Percentiles rank a stretch among this genome's conserved stretches.
Evolutionary conservation across 805 yeast species (phyloP).

Genomic region (Suhomyces prunicola): DNA sequence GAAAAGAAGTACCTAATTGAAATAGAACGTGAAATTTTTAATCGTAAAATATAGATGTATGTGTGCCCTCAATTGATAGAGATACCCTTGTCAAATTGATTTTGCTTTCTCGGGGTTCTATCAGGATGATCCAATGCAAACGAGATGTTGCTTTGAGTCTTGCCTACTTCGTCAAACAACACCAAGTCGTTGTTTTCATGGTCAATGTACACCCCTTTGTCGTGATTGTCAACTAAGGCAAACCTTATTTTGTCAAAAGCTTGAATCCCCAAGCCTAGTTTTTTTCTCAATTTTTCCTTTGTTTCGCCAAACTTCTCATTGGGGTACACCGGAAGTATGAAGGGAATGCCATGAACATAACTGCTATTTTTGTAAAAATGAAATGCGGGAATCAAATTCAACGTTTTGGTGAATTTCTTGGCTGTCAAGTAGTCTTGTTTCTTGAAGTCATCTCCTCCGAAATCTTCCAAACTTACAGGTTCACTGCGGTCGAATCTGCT

Average conservation of each 20-base stretch:
- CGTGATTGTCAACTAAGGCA: constrained; percentile 48
- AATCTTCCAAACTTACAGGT: constrained; percentile 19
- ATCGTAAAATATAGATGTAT: neutral
- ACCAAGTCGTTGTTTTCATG: constrained; percentile 50
- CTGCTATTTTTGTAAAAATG: constrained; percentile 74
- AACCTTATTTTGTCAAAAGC: constrained; percentile 76
- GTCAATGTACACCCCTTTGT: constrained; percentile 44
- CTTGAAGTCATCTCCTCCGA: constrained; percentile 22
- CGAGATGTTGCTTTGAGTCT: constrained; percentile 41
- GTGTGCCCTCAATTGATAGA: constrained; percentile 28
- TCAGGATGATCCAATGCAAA: constrained; percentile 89
- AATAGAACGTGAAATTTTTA: neutral
- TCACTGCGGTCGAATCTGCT: constrained; percentile 18
- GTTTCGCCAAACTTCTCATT: constrained; percentile 65
- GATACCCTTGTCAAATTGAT: constrained; percentile 40
- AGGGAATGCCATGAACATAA: constrained; percentile 79
- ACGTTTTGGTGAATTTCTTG: constrained; percentile 23
- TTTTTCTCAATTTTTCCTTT: constrained; percentile 60
- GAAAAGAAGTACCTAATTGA: neutral
- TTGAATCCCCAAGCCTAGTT: constrained; percentile 72
- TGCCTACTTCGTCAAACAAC: constrained; percentile 51
- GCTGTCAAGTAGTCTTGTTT: constrained; percentile 21
- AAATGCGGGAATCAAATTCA: constrained; percentile 58
- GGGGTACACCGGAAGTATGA: constrained; percentile 67
- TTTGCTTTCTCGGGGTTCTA: constrained; percentile 49